A percentile compares a stretch with the other conserved stretches of the same genome.
These are phyloP conservation scores for Xerophyta viscosa DNA, from an alignment of 106 monocot genomes.

Conservation along the genomic window DNA sequence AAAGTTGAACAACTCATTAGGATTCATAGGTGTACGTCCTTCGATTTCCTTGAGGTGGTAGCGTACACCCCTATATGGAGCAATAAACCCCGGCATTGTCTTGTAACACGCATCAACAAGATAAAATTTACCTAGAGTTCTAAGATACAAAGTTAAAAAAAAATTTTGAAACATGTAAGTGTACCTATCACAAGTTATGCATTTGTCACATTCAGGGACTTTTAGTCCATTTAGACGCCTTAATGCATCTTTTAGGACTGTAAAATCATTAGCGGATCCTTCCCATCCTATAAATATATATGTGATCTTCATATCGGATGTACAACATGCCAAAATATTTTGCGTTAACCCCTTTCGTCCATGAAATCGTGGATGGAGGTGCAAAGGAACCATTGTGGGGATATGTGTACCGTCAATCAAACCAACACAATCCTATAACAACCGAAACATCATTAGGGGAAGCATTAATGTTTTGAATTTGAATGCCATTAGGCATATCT, in stretches of 20 bases:
- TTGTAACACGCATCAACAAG: background rate
- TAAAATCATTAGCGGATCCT: constrained; percentile 12
- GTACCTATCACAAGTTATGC: background rate
- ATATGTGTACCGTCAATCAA: constrained; percentile 2
- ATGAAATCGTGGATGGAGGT: background rate
- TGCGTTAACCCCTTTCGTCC: constrained; percentile 2
- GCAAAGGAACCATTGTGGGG: background rate
- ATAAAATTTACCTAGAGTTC: background rate
- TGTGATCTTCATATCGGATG: background rate
- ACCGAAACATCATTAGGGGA: background rate
- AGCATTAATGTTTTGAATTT: background rate
- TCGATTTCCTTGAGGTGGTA: background rate
- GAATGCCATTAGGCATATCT: background rate
- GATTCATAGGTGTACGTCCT: background rate
- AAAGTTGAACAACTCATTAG: background rate
- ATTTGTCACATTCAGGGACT: background rate
- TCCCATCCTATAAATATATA: constrained; percentile 6
- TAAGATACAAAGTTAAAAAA: background rate
- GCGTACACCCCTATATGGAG: background rate
- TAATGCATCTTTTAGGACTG: background rate
- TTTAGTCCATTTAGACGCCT: background rate
- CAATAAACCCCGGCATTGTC: background rate
- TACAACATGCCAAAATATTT: background rate
- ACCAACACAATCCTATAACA: constrained; percentile 1
- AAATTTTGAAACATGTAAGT: background rate